Evolutionary conservation across 345 rosid species (phyloP), one percentile per base, ranked within the genome.

Genomic region (Xanthoceras sorbifolium): DNA sequence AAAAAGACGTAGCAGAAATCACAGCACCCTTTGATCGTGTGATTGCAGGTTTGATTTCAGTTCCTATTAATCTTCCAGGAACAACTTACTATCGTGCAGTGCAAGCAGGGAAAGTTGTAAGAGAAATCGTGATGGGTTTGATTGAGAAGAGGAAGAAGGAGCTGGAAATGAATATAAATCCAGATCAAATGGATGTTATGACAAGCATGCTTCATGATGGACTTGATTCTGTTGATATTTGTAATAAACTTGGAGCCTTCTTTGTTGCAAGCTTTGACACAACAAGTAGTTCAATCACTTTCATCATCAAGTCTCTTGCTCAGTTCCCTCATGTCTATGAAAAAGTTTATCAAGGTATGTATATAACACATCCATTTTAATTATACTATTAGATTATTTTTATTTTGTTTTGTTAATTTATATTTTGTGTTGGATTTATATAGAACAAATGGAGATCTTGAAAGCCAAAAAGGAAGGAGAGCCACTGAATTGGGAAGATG

Each of bases 1-100:
- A 57, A 0, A 31, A 69, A 2, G 50, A 46, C 6, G 66, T 84
- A 6, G 71, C 72, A 0, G 36, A 60, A 12, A 67, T 76, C 26
- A 64, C 74, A 0, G 63, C 26, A 25, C 85, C 85, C 29, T 82
- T 75, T 36, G 62, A 69, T 4, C 67, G 61, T 22, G 82, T 66
- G 14, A 78, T 76, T 1, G 50, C 79, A 0, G 85, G 84, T 10
- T 69, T 81, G 68, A 57, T 76, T 1, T 84, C 87, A 2, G 83
- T 78, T 59, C 85, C 79, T 0, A 73, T 84, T 14, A 68, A 84
- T 77, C 62, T 84, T 42, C 85, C 85, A 0, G 83, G 87, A 0
- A 81, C 75, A 9, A 42, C 85, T 3, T 84, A 73, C 46, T 52
- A 52, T 22, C 31, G 64, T 0, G 83, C 87, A 2, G 74, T 84